Conservation (phyloP, 1,284 basidiomycete species). For the Fistulinella cinereoalba region DNA sequence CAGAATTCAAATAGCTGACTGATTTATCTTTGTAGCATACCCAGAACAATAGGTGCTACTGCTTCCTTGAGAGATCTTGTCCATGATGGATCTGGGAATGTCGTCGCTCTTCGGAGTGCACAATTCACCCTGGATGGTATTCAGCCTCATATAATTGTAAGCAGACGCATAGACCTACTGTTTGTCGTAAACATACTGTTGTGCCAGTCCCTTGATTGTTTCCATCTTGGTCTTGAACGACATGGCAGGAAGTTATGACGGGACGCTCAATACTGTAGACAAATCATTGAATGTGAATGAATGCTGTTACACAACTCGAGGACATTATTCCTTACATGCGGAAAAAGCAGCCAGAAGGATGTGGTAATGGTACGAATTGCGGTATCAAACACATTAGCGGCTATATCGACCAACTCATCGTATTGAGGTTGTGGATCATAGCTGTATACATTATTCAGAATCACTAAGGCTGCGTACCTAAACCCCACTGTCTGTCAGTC, state of each 20-base stretch:
- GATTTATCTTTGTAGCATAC: background rate
- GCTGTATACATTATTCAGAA: conserved; percentile 17
- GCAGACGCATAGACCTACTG: background rate
- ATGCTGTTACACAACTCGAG: background rate
- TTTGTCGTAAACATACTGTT: background rate
- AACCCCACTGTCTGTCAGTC: background rate
- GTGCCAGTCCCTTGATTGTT: background rate
- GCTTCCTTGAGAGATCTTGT: background rate
- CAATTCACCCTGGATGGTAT: conserved; percentile 1
- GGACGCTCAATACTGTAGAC: background rate
- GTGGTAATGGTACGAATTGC: conserved; percentile 9
- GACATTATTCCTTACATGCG: conserved; percentile 8
- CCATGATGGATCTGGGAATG: background rate
- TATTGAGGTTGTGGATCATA: conserved; percentile 17
- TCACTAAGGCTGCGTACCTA: conserved; percentile 17
- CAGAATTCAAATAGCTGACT: background rate
- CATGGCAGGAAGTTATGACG: background rate
- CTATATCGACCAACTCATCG: conserved; percentile 14
- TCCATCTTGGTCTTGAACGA: background rate
- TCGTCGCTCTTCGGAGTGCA: background rate
- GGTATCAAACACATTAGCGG: conserved; percentile 7
- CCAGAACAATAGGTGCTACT: background rate
- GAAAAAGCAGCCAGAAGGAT: conserved; percentile 18
- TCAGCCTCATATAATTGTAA: background rate
- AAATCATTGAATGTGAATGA: background rate